These are phyloP conservation scores for Talaromyces sp. DNA, from an alignment of 2,329 filamentous ascomycete genomes.

Conservation along the genomic window DNA sequence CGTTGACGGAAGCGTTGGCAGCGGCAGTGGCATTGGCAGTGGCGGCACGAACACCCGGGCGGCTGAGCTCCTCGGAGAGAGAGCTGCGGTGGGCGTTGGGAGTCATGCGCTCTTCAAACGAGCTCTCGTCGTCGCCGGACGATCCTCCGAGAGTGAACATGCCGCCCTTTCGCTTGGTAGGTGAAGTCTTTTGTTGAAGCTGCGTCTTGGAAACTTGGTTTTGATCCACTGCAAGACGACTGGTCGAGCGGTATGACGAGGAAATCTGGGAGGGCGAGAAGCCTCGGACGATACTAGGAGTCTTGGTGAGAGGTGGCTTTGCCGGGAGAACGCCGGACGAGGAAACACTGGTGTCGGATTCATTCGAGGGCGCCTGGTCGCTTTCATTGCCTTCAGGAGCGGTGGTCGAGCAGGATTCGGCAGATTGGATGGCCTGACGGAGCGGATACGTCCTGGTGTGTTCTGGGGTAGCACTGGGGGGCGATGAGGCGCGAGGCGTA, in stretches of 20 bases:
- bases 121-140: slow-evolving; percentile 78
- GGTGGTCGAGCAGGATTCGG: slow-evolving; percentile 54
- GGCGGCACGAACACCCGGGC: slow-evolving; percentile 25
- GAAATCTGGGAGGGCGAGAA: slow-evolving; percentile 74
- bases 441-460: slow-evolving; percentile 16
- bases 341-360: slow-evolving; percentile 59
- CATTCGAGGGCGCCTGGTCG: slow-evolving; percentile 38
- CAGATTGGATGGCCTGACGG: slow-evolving; percentile 29
- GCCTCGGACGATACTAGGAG: slow-evolving; percentile 72
- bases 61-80: slow-evolving; percentile 49
- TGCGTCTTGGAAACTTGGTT: slow-evolving; percentile 36
- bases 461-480: slow-evolving; percentile 21
- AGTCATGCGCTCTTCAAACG: slow-evolving; percentile 59
- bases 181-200: slow-evolving; percentile 45
- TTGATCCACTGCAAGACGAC: slow-evolving; percentile 45
- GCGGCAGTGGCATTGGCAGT: background rate
- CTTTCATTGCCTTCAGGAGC: slow-evolving; percentile 41
- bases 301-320: slow-evolving; percentile 47
- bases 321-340: slow-evolving; percentile 42
- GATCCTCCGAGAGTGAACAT: slow-evolving; percentile 73
- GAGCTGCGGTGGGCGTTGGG: slow-evolving; percentile 48
- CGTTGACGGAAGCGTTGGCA: slow-evolving; percentile 25
- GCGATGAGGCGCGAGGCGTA: slow-evolving; percentile 39
- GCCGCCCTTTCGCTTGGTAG: slow-evolving; percentile 61
- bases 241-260: slow-evolving; percentile 61